Base-by-base conservation (phyloP, 495 filamentous ascomycete genomes). In the Thozetella sp. region DNA sequence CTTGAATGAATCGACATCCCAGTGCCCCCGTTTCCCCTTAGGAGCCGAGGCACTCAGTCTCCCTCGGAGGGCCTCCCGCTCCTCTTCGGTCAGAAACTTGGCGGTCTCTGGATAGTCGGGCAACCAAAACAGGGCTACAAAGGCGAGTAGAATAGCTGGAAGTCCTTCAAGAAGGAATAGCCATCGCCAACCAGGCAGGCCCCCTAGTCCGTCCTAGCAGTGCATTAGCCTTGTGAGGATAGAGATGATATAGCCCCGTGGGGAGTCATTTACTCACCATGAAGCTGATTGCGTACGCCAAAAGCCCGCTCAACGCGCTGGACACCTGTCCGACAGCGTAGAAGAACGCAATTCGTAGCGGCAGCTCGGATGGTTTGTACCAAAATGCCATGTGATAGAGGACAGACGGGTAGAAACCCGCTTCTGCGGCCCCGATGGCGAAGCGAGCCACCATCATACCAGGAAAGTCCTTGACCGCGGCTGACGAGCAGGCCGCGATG, bases 91-190 rank as follows among this genome's bases (percentile, higher is more conserved):
- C 37, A 80, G 63, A 62, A 78, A 72, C 20, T 58, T 55, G 0
- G 73, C 72, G 0, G 70, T 75, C 56, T 80, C 71, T 0, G 79
- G 76, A 55, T 76, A 78, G 34, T 82, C 71, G 2, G 79, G 79
- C 1, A 81, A 63, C 55, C 76, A 75, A 15, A 37, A 37, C 0
- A 78, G 52, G 0, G 77, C 68, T 6, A 72, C 63, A 48, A 74
- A 54, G 4, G 76, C 65, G 19, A 75, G 61, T 0, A 71, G 13
- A 22, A 79, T 71, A 3, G 76, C 74, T 2, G 75, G 75, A 4
- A 80, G 56, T 0, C 78, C 79, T 64, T 82, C 76, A 2, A 82
- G 55, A 20, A 82, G 62, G 48, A 80, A 81, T 24, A 82, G 57
- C 77, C 77, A 80, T 22, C 75, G 52, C 77, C 77, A 80, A 9